Evolutionary conservation across 129 eudicot species (phyloP).

Genomic region (Deinandra increscens): DNA sequence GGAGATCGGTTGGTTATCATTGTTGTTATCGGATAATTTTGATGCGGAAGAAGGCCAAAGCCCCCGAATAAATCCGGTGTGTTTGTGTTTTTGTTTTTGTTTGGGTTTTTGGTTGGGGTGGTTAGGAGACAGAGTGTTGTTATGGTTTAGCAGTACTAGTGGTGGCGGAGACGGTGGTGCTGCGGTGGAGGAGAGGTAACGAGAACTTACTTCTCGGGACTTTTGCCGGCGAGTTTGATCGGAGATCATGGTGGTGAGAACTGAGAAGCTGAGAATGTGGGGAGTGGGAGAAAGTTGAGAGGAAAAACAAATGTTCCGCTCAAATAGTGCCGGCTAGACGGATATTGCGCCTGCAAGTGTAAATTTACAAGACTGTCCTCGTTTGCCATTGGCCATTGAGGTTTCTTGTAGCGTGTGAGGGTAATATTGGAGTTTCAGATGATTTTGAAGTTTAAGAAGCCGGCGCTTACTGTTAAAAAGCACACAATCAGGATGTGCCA

Average conservation of each 20-base stretch:
- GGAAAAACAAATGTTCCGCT: conserved; percentile 38
- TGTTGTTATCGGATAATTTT: neutral
- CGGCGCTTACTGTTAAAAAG: conserved; percentile 10
- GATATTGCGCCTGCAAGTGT: conserved; percentile 48
- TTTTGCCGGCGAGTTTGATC: conserved; percentile 45
- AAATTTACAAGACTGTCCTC: conserved; percentile 37
- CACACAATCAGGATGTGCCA: conserved; percentile 13
- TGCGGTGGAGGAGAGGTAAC: conserved; percentile 45
- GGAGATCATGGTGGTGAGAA: conserved; percentile 23
- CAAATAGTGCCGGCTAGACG: conserved; percentile 50
- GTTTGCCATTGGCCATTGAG: neutral
- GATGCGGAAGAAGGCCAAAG: conserved; percentile 69
- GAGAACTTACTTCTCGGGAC: conserved; percentile 69
- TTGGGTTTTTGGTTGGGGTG: conserved; percentile 35
- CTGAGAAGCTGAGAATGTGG: neutral
- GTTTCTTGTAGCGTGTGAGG: neutral
- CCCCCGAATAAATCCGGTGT: conserved; percentile 48
- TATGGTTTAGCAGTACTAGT: conserved; percentile 30
- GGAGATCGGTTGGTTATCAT: conserved; percentile 25
- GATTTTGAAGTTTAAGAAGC: conserved; percentile 20
- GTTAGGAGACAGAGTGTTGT: conserved; percentile 26
- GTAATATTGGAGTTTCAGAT: conserved; percentile 26
- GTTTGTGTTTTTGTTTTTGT: conserved; percentile 35
- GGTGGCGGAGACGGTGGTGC: conserved; percentile 11
- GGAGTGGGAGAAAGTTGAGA: conserved; percentile 8